Conservation (phyloP, 257 asterid species). For the Nicotiana attenuata region DNA sequence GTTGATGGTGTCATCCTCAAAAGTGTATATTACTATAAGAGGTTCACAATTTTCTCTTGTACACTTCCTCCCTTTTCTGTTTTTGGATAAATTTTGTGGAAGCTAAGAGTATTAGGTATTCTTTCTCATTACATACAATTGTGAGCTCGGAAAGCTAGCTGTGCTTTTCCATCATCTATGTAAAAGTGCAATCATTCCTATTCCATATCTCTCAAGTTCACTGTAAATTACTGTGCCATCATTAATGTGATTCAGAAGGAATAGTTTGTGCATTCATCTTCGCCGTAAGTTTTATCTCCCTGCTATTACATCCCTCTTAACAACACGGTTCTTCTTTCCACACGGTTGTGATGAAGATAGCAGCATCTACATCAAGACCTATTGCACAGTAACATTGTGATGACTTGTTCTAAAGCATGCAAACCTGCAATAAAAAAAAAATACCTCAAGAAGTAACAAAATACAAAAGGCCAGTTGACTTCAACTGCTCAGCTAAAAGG, state of each 20-base stretch:
- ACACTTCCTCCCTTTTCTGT: background rate
- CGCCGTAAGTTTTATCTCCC: background rate
- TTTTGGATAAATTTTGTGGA: background rate
- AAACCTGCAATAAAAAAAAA: background rate
- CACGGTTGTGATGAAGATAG: background rate
- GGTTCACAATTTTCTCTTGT: constrained; percentile 11
- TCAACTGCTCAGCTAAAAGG: background rate
- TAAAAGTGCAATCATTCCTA: background rate
- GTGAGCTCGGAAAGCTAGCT: background rate
- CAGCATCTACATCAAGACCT: background rate
- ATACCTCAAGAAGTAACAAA: background rate
- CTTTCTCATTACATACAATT: background rate
- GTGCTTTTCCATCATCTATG: background rate
- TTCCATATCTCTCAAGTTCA: background rate
- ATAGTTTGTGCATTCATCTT: background rate
- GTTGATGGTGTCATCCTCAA: background rate
- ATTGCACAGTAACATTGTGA: background rate
- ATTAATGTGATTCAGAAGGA: background rate
- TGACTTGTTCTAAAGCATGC: background rate
- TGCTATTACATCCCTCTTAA: background rate
- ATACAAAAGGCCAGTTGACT: background rate
- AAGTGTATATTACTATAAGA: constrained; percentile 5
- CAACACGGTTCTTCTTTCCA: background rate
- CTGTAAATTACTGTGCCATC: background rate
- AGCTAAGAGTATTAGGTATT: background rate